Evolutionary conservation across 352 stramenopile species (phyloP).

Genomic region (Globisporangium mamillatum): DNA sequence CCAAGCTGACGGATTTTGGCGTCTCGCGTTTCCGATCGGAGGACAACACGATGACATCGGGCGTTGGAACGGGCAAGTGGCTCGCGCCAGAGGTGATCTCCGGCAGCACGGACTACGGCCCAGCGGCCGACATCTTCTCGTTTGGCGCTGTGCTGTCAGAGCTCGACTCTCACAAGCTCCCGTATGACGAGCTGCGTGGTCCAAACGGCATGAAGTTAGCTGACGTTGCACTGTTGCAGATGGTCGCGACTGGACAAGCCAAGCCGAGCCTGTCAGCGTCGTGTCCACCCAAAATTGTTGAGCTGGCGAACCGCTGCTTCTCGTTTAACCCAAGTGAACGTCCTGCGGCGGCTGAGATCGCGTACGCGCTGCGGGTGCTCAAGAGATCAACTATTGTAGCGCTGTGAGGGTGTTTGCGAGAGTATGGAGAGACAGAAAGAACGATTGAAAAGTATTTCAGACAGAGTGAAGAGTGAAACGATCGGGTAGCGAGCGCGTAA

Average conservation of each 20-base stretch:
- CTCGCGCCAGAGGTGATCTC: slow-evolving; percentile 42
- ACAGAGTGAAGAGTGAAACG: too few relatives aligned
- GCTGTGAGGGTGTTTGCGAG: not conserved
- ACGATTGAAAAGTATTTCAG: too few relatives aligned
- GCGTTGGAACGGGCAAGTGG: slow-evolving; percentile 25
- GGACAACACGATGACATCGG: slow-evolving; percentile 47
- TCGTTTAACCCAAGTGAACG: not conserved
- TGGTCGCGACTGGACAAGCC: slow-evolving; percentile 28
- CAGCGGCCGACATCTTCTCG: slow-evolving; percentile 34
- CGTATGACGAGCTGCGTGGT: slow-evolving; percentile 30
- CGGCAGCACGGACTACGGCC: slow-evolving; percentile 24
- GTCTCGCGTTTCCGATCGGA: slow-evolving; percentile 40
- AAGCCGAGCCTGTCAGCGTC: slow-evolving; percentile 23
- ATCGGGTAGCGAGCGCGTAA: too few relatives aligned
- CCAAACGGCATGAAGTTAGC: slow-evolving; percentile 23
- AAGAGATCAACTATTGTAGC: not conserved
- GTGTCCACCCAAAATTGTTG: not conserved
- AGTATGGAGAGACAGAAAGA: too few relatives aligned
- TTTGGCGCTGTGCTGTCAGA: slow-evolving; percentile 43
- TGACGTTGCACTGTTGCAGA: slow-evolving; percentile 37
- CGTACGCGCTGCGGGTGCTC: not conserved
- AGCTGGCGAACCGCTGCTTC: slow-evolving; percentile 1
- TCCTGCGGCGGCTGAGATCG: not conserved
- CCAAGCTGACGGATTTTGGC: slow-evolving; percentile 63
- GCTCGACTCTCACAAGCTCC: slow-evolving; percentile 37